Conservation (phyloP, 1,284 basidiomycete species). For the Spongiforma sp. region DNA sequence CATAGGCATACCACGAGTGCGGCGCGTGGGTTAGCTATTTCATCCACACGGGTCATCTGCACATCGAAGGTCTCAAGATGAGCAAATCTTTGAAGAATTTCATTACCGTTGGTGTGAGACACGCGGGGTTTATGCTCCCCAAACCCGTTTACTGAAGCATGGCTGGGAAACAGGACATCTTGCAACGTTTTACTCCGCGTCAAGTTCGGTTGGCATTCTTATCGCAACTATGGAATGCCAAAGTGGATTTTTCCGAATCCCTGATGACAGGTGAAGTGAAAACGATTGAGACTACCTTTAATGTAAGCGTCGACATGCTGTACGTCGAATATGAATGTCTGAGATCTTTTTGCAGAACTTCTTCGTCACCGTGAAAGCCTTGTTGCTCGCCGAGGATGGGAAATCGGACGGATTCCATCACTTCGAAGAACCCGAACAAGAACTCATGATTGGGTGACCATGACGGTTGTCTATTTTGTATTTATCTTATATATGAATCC, state of each 20-base stretch:
- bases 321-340: slow-evolving; percentile 4
- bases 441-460: slow-evolving; percentile 65
- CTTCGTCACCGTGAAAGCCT: slow-evolving; percentile 87
- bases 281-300: slow-evolving; percentile 85
- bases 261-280: slow-evolving; percentile 90
- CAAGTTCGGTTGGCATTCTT: slow-evolving; percentile 97
- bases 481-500: slow-evolving; percentile 14
- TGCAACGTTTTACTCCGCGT: slow-evolving; percentile 84
- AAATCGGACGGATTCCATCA: slow-evolving; percentile 65
- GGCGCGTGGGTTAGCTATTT: slow-evolving; percentile 99
- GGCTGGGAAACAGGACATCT: slow-evolving; percentile 72
- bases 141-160: slow-evolving; percentile 11
- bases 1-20: slow-evolving; percentile 91
- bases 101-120: slow-evolving; percentile 94
- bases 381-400: slow-evolving; percentile 58
- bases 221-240: slow-evolving; percentile 90
- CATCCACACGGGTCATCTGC: slow-evolving; percentile 97
- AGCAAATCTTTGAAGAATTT: slow-evolving; percentile 99
- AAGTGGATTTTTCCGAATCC: slow-evolving; percentile 94
- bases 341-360: slow-evolving; percentile 78
- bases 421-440: slow-evolving; percentile 68
- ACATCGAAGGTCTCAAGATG: slow-evolving; percentile 99
- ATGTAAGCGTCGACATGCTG: slow-evolving; percentile 57
- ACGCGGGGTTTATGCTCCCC: slow-evolving; percentile 2
- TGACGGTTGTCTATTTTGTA: slow-evolving; percentile 14